These are phyloP conservation scores for Talaromyces sp. DNA, from an alignment of 2,329 filamentous ascomycete species.

Conservation along the genomic window DNA sequence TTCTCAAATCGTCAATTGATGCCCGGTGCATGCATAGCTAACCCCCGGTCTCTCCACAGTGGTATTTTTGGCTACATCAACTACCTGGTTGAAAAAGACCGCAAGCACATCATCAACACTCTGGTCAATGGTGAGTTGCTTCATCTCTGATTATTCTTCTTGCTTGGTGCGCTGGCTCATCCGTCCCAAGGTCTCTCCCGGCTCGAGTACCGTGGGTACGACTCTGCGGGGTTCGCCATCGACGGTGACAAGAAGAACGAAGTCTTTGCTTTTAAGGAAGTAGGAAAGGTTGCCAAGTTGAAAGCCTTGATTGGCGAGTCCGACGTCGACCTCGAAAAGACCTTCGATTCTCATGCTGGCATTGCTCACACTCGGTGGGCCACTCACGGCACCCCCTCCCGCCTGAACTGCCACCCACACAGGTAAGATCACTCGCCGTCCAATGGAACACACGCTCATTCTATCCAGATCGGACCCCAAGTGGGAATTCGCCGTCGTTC, in stretches of 20 bases:
- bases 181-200: constrained; percentile 69
- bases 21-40: constrained; percentile 6
- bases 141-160: background rate
- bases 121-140: constrained; percentile 80
- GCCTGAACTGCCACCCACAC: constrained; percentile 96
- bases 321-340: constrained; percentile 79
- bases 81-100: constrained; percentile 98
- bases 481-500: constrained; percentile 96
- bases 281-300: constrained; percentile 97
- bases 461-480: constrained; percentile 74
- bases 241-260: constrained; percentile 99
- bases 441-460: background rate
- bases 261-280: constrained; percentile 96
- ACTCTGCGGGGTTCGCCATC: constrained; percentile 91
- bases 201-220: constrained; percentile 97
- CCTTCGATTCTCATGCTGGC: constrained; percentile 96
- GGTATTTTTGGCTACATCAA: constrained; percentile 84
- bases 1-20: background rate
- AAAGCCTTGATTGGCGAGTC: constrained; percentile 84
- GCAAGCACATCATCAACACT: constrained; percentile 92
- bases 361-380: constrained; percentile 99
- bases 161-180: background rate
- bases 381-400: constrained; percentile 90
- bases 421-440: constrained; percentile 54
- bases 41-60: constrained; percentile 18